Evolutionary conservation across 352 stramenopile genomes (phyloP).

Genomic region (Phytophthora palmivora): DNA sequence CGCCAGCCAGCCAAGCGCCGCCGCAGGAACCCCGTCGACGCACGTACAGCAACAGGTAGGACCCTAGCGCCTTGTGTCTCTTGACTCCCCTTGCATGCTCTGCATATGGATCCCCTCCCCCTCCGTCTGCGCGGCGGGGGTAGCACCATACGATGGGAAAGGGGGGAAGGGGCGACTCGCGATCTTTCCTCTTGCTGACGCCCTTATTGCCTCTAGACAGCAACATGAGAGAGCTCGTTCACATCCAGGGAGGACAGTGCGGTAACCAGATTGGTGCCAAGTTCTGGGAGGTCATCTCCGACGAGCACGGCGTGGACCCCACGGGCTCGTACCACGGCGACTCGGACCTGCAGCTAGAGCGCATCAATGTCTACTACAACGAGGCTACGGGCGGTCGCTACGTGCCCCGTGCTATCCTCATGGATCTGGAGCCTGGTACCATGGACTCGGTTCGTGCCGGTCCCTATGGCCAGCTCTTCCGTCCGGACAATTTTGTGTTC

Average conservation of each 20-base stretch:
- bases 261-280: slow-evolving; percentile 99
- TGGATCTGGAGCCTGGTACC: slow-evolving; percentile 98
- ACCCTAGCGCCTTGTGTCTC: slow-evolving; percentile 3
- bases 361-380: slow-evolving; percentile 99
- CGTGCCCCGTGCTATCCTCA: slow-evolving; percentile 98
- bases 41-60: slow-evolving; percentile 58
- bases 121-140: slow-evolving; percentile 2
- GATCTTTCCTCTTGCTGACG: slow-evolving; percentile 34
- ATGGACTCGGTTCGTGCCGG: slow-evolving; percentile 98
- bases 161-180: slow-evolving; percentile 16
- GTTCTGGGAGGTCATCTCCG: slow-evolving; percentile 98
- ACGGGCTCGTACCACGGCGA: slow-evolving; percentile 95
- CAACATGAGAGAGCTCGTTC: slow-evolving; percentile 96
- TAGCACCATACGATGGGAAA: slow-evolving; percentile 30
- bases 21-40: slow-evolving; percentile 35
- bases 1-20: slow-evolving; percentile 78
- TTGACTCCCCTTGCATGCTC: neutral
- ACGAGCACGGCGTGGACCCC: slow-evolving; percentile 95
- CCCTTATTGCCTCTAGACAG: slow-evolving; percentile 33
- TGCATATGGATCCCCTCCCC: neutral
- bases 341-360: slow-evolving; percentile 96
- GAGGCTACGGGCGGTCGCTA: slow-evolving; percentile 97
- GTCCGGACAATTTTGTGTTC: slow-evolving; percentile 99
- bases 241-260: slow-evolving; percentile 98
- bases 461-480: slow-evolving; percentile 97